Conservation (phyloP, 768 basidiomycete species). For the Sistotremastrum suecicum region DNA sequence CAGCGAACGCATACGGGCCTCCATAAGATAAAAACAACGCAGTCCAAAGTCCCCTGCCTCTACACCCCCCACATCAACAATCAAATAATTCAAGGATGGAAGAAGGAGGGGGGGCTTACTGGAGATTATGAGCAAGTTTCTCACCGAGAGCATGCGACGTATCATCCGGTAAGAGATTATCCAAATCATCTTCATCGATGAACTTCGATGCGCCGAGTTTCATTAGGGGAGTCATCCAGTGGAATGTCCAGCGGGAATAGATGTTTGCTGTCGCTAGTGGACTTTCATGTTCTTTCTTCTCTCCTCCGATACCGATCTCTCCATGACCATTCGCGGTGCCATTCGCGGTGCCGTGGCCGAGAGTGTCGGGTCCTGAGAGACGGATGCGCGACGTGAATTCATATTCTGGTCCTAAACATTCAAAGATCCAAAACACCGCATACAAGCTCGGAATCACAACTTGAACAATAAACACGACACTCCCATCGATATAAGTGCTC, state of each 20-base stretch:
- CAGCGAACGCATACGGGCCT: conserved; percentile 50
- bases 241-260: conserved; percentile 71
- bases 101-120: conserved; percentile 28
- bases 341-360: neutral
- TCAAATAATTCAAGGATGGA: neutral
- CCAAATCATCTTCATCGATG: conserved; percentile 80
- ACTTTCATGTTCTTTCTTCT: conserved; percentile 30
- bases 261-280: conserved; percentile 68
- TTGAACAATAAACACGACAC: conserved; percentile 30
- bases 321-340: conserved; percentile 16
- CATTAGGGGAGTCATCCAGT: conserved; percentile 78
- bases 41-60: conserved; percentile 52
- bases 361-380: no score
- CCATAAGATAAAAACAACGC: conserved; percentile 74
- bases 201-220: conserved; percentile 46
- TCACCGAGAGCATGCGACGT: conserved; percentile 55
- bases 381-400: conserved; percentile 5
- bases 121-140: conserved; percentile 49
- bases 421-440: conserved; percentile 43
- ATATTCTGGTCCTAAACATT: conserved; percentile 54
- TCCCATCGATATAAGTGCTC: conserved; percentile 17
- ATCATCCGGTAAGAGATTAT: conserved; percentile 52
- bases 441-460: conserved; percentile 30
- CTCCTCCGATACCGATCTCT: conserved; percentile 6
- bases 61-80: neutral